phyloP scores from a whole-genome alignment of 306 rosid species.

The Vigna angularis region DNA sequence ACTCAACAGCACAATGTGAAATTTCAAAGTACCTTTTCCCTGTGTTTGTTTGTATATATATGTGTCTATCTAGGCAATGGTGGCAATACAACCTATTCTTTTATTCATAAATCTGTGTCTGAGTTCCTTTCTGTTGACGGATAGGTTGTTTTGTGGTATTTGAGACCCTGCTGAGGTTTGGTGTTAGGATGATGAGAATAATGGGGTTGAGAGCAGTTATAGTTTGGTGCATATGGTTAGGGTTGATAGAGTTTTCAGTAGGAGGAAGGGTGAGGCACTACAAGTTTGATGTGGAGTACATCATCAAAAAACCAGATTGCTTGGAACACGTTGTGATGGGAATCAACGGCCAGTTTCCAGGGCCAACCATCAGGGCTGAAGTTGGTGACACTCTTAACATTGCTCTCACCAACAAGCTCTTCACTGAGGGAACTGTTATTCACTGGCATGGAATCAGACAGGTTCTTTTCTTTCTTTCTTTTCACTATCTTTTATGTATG shows the following conservation, averaged over 20 bases:
- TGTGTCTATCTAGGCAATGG: background rate
- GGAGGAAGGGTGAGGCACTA: slow-evolving; percentile 53
- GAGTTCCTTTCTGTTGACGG: background rate
- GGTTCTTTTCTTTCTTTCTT: slow-evolving; percentile 36
- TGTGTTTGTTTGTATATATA: background rate
- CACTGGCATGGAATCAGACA: slow-evolving; percentile 95
- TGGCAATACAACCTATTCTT: background rate
- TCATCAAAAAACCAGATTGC: slow-evolving; percentile 61
- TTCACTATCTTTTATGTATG: background rate
- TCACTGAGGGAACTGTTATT: slow-evolving; percentile 84
- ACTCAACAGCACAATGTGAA: too few species aligned
- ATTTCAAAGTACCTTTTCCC: background rate
- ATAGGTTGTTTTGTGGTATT: background rate
- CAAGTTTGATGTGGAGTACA: slow-evolving; percentile 69
- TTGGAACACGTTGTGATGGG: slow-evolving; percentile 72
- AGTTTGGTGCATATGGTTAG: slow-evolving; percentile 41
- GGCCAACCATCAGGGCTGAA: slow-evolving; percentile 73
- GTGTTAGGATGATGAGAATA: background rate
- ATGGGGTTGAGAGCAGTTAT: slow-evolving; percentile 27
- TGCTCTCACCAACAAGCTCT: slow-evolving; percentile 74
- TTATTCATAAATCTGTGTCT: background rate
- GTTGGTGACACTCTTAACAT: slow-evolving; percentile 69
- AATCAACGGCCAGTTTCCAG: slow-evolving; percentile 85
- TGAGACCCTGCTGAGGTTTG: background rate
- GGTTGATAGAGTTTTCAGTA: background rate